Conservation (phyloP, 176 grass and related monocot species). For the Saccharum spontaneum region DNA sequence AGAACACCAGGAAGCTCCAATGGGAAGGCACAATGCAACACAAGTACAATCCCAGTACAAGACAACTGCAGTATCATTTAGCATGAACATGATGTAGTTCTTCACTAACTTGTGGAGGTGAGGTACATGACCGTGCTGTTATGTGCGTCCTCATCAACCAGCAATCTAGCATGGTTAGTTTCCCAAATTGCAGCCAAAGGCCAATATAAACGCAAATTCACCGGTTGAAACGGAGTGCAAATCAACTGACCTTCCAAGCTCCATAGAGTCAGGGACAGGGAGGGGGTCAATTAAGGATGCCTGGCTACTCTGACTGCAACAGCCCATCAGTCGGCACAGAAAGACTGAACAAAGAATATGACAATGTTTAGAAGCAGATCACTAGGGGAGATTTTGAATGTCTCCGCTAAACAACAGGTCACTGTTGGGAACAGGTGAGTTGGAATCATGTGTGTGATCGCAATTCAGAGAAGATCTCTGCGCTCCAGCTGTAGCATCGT, state of each 20-base stretch:
- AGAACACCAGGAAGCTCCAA: neutral
- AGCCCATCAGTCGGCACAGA: neutral
- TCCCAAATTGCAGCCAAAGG: constrained; percentile 13
- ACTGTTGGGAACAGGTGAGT: constrained; percentile 13
- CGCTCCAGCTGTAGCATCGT: neutral
- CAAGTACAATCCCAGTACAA: neutral
- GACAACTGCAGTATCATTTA: neutral
- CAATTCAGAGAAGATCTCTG: constrained; percentile 26
- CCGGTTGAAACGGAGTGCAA: neutral
- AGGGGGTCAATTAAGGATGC: neutral
- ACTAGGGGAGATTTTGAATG: neutral
- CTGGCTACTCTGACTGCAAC: neutral
- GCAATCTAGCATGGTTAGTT: neutral
- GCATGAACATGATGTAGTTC: constrained; percentile 1
- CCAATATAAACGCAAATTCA: neutral
- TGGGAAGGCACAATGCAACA: neutral
- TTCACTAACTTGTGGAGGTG: neutral
- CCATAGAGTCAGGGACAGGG: constrained; percentile 32
- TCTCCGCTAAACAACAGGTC: neutral
- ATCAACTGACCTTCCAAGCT: constrained; percentile 11
- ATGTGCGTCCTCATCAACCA: neutral
- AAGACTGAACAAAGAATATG: neutral
- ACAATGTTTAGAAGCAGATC: neutral
- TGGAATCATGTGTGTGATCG: constrained; percentile 11
- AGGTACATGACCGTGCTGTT: neutral